These are phyloP conservation scores for Ceratopteris richardii DNA, from an alignment of 75 land plant genomes.

Conservation along the genomic window DNA sequence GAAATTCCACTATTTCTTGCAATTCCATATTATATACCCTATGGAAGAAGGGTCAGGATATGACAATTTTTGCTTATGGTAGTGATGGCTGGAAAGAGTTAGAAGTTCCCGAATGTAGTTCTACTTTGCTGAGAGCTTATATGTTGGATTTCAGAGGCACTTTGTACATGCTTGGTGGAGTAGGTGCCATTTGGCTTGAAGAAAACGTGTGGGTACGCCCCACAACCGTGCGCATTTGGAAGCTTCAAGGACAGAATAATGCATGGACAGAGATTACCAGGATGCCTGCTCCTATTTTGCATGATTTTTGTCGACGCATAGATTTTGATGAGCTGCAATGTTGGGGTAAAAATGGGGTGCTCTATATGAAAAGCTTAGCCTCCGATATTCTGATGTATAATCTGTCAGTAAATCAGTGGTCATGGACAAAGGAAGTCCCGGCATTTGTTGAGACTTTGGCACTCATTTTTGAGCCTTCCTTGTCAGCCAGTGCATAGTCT, in stretches of 20 bases:
- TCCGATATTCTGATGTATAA: neutral
- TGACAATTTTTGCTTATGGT: neutral
- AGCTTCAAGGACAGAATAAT: neutral
- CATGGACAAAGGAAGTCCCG: neutral
- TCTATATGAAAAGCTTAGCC: neutral
- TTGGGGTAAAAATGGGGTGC: neutral
- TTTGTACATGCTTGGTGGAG: slow-evolving; percentile 1
- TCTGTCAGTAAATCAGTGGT: neutral
- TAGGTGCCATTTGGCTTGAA: neutral
- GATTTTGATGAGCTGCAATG: slow-evolving; percentile 3
- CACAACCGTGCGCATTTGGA: neutral
- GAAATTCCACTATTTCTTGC: no score
- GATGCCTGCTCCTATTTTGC: neutral
- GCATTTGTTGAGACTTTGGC: neutral
- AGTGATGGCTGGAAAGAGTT: neutral
- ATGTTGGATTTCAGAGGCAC: neutral
- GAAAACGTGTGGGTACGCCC: neutral
- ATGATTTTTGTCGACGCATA: neutral
- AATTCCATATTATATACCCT: neutral
- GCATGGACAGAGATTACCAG: neutral
- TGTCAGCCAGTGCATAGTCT: no score
- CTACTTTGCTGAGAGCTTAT: neutral
- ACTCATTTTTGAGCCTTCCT: neutral
- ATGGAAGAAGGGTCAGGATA: neutral
- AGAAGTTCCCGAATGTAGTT: neutral